Base-by-base conservation (phyloP, 2,329 filamentous ascomycete genomes). In the Fusarium ramigenum region DNA sequence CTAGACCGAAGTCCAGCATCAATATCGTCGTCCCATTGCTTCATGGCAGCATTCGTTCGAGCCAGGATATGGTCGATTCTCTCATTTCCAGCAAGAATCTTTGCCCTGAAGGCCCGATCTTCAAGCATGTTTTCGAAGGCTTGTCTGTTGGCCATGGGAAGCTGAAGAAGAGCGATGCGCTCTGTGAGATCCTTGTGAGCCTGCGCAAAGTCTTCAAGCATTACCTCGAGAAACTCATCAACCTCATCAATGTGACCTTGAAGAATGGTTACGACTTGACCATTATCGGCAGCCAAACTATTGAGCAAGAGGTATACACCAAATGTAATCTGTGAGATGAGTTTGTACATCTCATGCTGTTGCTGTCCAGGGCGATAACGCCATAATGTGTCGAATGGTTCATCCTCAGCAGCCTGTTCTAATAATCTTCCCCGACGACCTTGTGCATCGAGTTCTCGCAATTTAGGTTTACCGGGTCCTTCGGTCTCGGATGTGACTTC, bases 231-330 rank as follows among this genome's bases (percentile, higher is more conserved):
- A 78, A 97, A 98, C 77, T 93, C 92, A 82, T 98, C 96, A 36
- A 98, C 90, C 81, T 98, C 96, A 79, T 97, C 93, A 69, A 98
- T 96, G 81, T 98, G 96, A 19, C 90, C 91, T 79, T 98, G 94
- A 63, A 98, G 86, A 60, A 98, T 98, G 73, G 88, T 91, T 72
- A 97, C 92, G 18, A 98, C 96, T 80, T 97, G 93, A 39, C 91
- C 87, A 75, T 97, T 93, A 75, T 94, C 97, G 82, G 96, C 97
- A 60, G 96, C 95, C 80, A 97, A 90, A 69, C 92, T 91, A 78
- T 95, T 92, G 62, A 97, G 90, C 64, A 98, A 84, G 49, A 98
- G 86, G 81, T 98, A 95, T 42, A 98, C 92, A 25, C 96, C 96
- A 81, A 98, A 98, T 4, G 94, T 92, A 75, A 98, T 95, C 82